A percentile compares a stretch with the other conserved stretches of the same genome.
These are phyloP conservation scores for Apiotrichum laibachii DNA, from an alignment of 1,284 basidiomycete species.

Conservation along the genomic window DNA sequence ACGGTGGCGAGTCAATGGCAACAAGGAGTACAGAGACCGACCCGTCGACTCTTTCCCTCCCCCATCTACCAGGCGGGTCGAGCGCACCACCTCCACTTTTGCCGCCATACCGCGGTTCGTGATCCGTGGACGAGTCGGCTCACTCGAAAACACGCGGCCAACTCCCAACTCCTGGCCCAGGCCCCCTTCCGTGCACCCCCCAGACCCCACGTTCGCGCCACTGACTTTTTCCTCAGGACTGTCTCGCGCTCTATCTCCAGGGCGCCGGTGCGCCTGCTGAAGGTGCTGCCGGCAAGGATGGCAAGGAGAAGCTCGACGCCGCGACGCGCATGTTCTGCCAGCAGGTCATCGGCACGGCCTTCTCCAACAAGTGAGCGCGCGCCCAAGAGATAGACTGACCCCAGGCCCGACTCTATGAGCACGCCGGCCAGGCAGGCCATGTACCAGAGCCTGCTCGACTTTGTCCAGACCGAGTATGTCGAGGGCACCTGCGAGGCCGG, in stretches of 20 bases:
- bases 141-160: background rate
- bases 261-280: slow-evolving; percentile 46
- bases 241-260: slow-evolving; percentile 50
- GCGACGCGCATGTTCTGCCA: slow-evolving; percentile 51
- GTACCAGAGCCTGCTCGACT: slow-evolving; percentile 49
- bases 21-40: background rate
- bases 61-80: too few relatives aligned
- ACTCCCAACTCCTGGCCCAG: too few relatives aligned
- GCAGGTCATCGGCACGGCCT: slow-evolving; percentile 49
- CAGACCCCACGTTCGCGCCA: background rate
- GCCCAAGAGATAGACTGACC: background rate
- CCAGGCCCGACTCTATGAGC: slow-evolving; percentile 38
- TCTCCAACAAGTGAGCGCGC: slow-evolving; percentile 43
- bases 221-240: slow-evolving; percentile 36
- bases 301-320: slow-evolving; percentile 49
- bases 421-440: slow-evolving; percentile 41
- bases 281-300: slow-evolving; percentile 42
- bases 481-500: slow-evolving; percentile 48
- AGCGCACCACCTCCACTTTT: background rate
- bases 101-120: background rate
- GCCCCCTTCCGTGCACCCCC: too few relatives aligned
- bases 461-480: slow-evolving; percentile 50
- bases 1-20: background rate
- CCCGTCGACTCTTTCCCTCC: too few relatives aligned
- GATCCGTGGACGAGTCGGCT: background rate